These are phyloP conservation scores for Globisporangium irregulare DNA, from an alignment of 352 stramenopile species.

Conservation along the genomic window DNA sequence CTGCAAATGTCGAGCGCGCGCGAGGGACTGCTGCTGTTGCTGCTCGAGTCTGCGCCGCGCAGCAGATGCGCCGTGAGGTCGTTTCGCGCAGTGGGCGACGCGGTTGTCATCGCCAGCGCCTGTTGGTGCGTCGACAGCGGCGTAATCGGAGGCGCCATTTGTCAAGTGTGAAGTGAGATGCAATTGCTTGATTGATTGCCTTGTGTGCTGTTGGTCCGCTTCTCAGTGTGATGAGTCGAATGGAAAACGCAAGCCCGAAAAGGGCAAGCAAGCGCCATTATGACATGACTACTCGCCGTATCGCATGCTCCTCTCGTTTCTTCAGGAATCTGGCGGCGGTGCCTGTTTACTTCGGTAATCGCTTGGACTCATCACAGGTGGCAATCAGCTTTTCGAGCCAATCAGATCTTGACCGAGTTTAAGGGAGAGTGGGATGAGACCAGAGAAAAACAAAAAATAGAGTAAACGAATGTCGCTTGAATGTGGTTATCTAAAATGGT, in stretches of 20 bases:
- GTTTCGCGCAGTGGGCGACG: not conserved
- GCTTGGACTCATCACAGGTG: not conserved
- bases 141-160: not conserved
- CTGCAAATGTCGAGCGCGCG: conserved; percentile 1
- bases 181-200: not conserved
- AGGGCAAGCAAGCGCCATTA: not conserved
- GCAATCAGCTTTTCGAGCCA: not conserved
- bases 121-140: not conserved
- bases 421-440: too few species aligned
- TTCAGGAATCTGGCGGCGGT: not conserved
- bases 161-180: not conserved
- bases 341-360: not conserved
- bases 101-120: not conserved
- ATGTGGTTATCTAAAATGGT: not conserved
- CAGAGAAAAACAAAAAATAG: too few species aligned
- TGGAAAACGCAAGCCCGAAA: not conserved
- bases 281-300: not conserved
- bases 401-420: not conserved
- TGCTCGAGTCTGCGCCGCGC: not conserved
- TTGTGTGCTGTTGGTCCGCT: not conserved
- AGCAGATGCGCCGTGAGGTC: conserved; percentile 10
- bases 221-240: too few species aligned
- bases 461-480: too few species aligned
- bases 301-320: not conserved
- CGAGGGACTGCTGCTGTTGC: not conserved